phyloP scores from a whole-genome alignment of 352 stramenopile species.

The Plasmopara halstedii region DNA sequence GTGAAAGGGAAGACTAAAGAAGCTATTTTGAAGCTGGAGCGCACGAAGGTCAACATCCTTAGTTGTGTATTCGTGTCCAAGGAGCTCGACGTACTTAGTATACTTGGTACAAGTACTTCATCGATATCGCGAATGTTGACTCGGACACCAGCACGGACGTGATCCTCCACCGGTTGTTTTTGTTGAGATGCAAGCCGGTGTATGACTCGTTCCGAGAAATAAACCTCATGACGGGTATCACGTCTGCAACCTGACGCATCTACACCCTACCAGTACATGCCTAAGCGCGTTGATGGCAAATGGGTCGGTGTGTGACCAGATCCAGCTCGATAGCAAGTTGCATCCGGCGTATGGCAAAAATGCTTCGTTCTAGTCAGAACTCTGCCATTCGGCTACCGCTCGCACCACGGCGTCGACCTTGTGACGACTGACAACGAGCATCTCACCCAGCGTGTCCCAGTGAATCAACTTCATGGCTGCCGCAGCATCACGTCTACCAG shows the following conservation, averaged over 20 bases:
- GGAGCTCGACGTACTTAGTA: neutral
- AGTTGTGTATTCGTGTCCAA: neutral
- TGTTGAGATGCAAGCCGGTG: neutral
- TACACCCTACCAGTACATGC: neutral
- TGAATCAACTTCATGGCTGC: no score
- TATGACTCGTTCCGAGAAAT: neutral
- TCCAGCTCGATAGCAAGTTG: neutral
- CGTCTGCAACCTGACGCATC: neutral
- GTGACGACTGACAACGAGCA: no score
- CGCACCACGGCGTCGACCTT: neutral
- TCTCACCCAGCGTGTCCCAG: no score
- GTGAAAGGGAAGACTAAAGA: neutral
- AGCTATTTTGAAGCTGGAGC: neutral
- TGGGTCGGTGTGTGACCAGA: neutral
- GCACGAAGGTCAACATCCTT: neutral
- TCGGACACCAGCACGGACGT: neutral
- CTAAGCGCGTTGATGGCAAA: neutral
- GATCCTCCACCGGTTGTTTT: neutral
- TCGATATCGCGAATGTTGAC: neutral
- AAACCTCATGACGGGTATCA: neutral
- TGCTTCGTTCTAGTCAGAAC: neutral
- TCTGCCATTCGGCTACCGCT: neutral
- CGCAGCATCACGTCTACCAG: no score
- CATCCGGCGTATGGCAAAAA: neutral
- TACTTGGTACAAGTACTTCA: neutral